Percentiles rank a stretch among this genome's conserved stretches.
Conservation (phyloP, 768 basidiomycete species). For the Coprinopsis cinerea region DNA sequence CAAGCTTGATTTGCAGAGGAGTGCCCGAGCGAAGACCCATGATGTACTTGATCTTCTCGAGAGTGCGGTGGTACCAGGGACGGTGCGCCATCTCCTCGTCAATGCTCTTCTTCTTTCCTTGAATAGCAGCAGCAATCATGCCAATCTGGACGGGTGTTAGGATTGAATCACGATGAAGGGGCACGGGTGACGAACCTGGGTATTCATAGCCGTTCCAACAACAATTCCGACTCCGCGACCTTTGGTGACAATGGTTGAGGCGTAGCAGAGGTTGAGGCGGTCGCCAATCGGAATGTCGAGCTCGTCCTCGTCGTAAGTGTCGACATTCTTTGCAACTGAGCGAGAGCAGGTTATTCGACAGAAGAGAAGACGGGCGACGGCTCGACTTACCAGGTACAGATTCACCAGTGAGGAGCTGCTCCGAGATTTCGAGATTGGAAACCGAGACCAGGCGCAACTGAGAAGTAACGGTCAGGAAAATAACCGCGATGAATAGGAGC, state of each 20-base stretch:
- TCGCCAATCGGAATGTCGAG: constrained; percentile 36
- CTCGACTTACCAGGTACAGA: constrained; percentile 33
- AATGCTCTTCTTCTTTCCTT: constrained; percentile 15
- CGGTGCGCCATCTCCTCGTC: constrained; percentile 11
- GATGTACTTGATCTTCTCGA: constrained; percentile 18
- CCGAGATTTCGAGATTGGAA: constrained; percentile 44
- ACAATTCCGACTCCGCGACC: constrained; percentile 45
- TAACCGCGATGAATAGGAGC: background rate
- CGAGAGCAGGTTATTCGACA: background rate
- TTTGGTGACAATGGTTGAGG: constrained; percentile 38
- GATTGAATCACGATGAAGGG: background rate
- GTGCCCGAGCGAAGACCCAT: constrained; percentile 31
- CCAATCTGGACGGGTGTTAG: constrained; percentile 23
- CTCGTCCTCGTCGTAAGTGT: constrained; percentile 24
- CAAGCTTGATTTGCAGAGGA: constrained; percentile 32
- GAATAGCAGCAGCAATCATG: constrained; percentile 31
- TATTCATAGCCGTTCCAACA: constrained; percentile 43
- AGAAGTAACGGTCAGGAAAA: background rate
- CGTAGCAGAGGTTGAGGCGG: constrained; percentile 38
- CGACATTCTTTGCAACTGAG: constrained; percentile 32
- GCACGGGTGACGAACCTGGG: constrained; percentile 33
- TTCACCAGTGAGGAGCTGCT: constrained; percentile 49
- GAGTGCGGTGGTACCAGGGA: constrained; percentile 19
- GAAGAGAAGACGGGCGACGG: background rate
- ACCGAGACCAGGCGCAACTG: constrained; percentile 37